phyloP scores from a whole-genome alignment of 768 basidiomycete species.

The Leucosporidium creatinivorum region DNA sequence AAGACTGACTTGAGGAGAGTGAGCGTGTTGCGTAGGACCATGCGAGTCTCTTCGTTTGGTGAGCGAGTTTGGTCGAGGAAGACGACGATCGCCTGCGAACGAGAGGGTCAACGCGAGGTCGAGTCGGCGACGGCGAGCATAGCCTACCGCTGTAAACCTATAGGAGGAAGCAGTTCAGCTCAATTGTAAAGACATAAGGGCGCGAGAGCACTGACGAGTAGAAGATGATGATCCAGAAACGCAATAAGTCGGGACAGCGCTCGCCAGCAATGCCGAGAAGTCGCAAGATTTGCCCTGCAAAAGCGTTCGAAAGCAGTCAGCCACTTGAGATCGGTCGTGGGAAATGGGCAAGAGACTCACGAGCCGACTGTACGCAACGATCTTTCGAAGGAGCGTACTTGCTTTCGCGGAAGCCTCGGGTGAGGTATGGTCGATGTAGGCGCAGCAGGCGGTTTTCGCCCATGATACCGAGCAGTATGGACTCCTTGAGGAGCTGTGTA shows the following conservation, averaged over 20 bases:
- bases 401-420: slow-evolving; percentile 10
- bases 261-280: background rate
- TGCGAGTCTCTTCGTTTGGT: slow-evolving; percentile 5
- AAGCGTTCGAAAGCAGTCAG: background rate
- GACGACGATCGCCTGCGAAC: slow-evolving; percentile 7
- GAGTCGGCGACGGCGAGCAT: no score
- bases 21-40: slow-evolving; percentile 4
- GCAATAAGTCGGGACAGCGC: slow-evolving; percentile 8
- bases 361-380: slow-evolving; percentile 18
- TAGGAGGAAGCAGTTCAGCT: no score
- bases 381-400: slow-evolving; percentile 20
- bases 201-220: background rate
- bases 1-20: background rate
- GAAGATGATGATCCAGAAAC: slow-evolving; percentile 19
- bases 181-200: background rate
- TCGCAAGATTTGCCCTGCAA: background rate
- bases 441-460: slow-evolving; percentile 21
- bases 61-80: slow-evolving; percentile 13
- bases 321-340: background rate
- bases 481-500: slow-evolving; percentile 8
- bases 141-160: no score
- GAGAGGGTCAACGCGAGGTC: background rate
- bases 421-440: slow-evolving; percentile 21
- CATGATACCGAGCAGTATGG: slow-evolving; percentile 14
- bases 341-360: slow-evolving; percentile 7